Base-by-base conservation (phyloP, 768 basidiomycete genomes). In the Pisolithus tinctorius region DNA sequence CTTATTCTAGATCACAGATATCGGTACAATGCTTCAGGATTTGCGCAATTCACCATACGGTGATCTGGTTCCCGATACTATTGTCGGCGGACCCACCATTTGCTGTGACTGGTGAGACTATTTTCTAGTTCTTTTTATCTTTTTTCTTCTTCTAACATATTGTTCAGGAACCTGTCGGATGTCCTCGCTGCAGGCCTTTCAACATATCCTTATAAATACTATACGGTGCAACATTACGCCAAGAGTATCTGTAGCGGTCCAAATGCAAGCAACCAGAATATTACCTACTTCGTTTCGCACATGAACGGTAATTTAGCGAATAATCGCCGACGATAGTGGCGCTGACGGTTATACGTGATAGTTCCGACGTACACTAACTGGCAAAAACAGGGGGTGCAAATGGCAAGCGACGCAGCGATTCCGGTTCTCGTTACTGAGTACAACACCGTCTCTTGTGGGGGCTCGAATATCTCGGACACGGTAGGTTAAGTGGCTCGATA, bases 361-460 rank as follows among this genome's bases (percentile, higher is more conserved):
- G 69, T 70, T 4, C 60, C 53, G 8, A 49, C 49, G 6, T 69
- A 61, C 51, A 59, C 67, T 25, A 59, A 58, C 6, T 69, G 69
- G 68, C 64, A 72, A 51, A 46, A 54, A 3, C 51, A 58, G 14
- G 70, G 67, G 0, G 58, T 69, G 26, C 29, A 53, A 16, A 55
- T 60, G 16, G 68, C 62, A 1, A 59, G 63, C 42, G 45, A 60
- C 11, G 29, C 48, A 4, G 57, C 56, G 29, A 55, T 68, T 23
- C 67, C 69, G 5, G 63, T 69, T 4, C 51, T 71, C 17, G 47
- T 72, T 34, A 64, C 69, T 1, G 71, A 71, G 50, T 71, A 65
- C 50, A 71, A 71, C 47, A 63, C 63, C 26, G 68, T 71, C 17
- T 61, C 69, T 4, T 73, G 71, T 50, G 71, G 70, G 14, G 71